A percentile compares a stretch with the other conserved stretches of the same genome.
These are phyloP conservation scores for Candida freyschussii DNA, from an alignment of 1,139 yeast genomes.

Conservation along the genomic window DNA sequence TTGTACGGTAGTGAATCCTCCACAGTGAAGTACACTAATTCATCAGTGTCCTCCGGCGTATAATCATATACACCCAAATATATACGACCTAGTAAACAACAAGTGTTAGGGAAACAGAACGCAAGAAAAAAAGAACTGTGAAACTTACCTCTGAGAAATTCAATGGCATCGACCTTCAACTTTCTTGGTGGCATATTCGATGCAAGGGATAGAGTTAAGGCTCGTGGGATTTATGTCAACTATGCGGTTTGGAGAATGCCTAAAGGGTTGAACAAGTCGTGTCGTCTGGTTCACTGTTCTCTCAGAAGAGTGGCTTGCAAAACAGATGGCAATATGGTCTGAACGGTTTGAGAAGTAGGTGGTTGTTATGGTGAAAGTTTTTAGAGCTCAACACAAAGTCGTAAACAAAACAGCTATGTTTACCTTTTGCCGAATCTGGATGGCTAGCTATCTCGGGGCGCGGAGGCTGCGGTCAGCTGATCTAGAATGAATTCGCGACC, in stretches of 20 bases:
- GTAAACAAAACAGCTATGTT: slow-evolving; percentile 8
- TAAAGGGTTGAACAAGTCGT: no score
- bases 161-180: slow-evolving; percentile 33
- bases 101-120: not conserved
- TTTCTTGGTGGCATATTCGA: slow-evolving; percentile 24
- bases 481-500: no score
- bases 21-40: slow-evolving; percentile 80
- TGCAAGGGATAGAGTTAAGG: no score
- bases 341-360: not conserved
- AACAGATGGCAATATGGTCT: no score
- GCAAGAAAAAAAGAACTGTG: not conserved
- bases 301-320: no score
- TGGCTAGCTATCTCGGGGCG: no score
- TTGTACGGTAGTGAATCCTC: slow-evolving; percentile 91
- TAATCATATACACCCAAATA: slow-evolving; percentile 87
- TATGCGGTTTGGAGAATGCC: no score
- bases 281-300: no score
- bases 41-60: slow-evolving; percentile 71
- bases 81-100: slow-evolving; percentile 53
- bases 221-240: no score
- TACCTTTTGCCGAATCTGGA: slow-evolving; percentile 10
- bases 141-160: slow-evolving; percentile 32
- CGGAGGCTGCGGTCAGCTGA: no score
- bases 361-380: not conserved
- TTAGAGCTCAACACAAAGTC: slow-evolving; percentile 2